Conservation (phyloP, 2,329 filamentous ascomycete species). For the Hypoxylon sp. region DNA sequence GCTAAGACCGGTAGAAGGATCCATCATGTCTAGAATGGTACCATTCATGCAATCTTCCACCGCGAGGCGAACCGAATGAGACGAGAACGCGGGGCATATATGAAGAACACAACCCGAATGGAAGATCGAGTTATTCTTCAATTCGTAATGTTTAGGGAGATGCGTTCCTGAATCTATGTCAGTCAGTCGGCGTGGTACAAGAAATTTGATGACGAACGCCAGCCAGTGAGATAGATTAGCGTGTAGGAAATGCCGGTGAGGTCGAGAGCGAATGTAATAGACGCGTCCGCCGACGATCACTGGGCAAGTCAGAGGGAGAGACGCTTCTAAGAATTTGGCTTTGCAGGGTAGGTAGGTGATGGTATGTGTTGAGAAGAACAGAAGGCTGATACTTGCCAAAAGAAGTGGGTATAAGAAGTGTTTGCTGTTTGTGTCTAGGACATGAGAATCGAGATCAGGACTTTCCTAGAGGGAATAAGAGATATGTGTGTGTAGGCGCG, state of each 20-base stretch:
- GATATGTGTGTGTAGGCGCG: neutral
- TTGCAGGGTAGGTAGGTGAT: neutral
- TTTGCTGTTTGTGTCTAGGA: neutral
- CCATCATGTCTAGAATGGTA: conserved; percentile 22
- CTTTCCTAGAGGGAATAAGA: neutral
- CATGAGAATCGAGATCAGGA: neutral
- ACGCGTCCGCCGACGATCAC: neutral
- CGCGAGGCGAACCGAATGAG: neutral
- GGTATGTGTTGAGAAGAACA: neutral
- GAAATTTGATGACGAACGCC: neutral
- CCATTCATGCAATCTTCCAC: neutral
- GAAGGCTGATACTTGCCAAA: neutral
- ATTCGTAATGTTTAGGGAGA: neutral
- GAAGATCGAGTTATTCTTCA: neutral
- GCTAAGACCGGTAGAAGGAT: conserved; percentile 4
- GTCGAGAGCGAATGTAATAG: neutral
- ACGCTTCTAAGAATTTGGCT: neutral
- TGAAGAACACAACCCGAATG: neutral
- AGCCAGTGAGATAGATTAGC: neutral
- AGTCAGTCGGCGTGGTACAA: neutral
- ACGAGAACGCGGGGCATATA: neutral
- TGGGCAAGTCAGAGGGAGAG: neutral
- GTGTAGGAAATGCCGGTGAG: neutral
- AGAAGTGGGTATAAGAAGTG: neutral
- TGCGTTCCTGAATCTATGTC: neutral